Conservation (phyloP, 1,284 basidiomycete species). For the Pseudozyma sp. region DNA sequence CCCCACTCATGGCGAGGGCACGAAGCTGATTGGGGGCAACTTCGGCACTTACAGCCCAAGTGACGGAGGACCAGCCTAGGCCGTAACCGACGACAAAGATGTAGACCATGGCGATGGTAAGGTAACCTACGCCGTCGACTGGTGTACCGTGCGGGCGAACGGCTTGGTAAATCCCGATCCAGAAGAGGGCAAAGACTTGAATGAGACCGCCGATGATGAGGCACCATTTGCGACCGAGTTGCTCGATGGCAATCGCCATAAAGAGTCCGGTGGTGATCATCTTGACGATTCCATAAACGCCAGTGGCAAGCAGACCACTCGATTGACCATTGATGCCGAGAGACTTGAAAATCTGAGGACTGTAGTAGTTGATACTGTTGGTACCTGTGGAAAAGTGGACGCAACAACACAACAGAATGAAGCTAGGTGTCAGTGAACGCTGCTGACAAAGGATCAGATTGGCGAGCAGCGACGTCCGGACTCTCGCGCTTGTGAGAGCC, state of each 20-base stretch:
- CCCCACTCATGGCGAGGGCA: constrained; percentile 62
- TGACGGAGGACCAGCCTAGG: constrained; percentile 46
- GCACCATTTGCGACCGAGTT: constrained; percentile 50
- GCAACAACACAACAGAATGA: too few relatives aligned
- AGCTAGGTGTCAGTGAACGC: too few relatives aligned
- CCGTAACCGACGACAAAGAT: constrained; percentile 42
- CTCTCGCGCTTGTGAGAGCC: too few relatives aligned
- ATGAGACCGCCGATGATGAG: constrained; percentile 50
- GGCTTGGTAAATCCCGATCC: constrained; percentile 47
- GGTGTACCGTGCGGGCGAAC: constrained; percentile 37
- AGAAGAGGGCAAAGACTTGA: constrained; percentile 43
- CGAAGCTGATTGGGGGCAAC: constrained; percentile 67
- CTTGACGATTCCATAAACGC: constrained; percentile 51
- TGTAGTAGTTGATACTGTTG: constrained; percentile 51
- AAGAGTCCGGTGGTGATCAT: constrained; percentile 43
- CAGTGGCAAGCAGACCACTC: constrained; percentile 49
- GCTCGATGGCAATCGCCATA: constrained; percentile 47
- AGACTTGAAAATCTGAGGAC: constrained; percentile 56
- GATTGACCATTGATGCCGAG: constrained; percentile 58
- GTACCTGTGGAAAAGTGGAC: constrained; percentile 42
- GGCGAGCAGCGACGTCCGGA: too few relatives aligned
- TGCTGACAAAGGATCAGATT: too few relatives aligned
- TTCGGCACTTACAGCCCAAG: constrained; percentile 61
- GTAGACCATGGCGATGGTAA: constrained; percentile 51
- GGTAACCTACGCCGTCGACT: constrained; percentile 36